A percentile compares a stretch with the other conserved stretches of the same genome.
phyloP scores from a whole-genome alignment of 1,284 basidiomycete species.

The Naganishia liquefaciens region DNA sequence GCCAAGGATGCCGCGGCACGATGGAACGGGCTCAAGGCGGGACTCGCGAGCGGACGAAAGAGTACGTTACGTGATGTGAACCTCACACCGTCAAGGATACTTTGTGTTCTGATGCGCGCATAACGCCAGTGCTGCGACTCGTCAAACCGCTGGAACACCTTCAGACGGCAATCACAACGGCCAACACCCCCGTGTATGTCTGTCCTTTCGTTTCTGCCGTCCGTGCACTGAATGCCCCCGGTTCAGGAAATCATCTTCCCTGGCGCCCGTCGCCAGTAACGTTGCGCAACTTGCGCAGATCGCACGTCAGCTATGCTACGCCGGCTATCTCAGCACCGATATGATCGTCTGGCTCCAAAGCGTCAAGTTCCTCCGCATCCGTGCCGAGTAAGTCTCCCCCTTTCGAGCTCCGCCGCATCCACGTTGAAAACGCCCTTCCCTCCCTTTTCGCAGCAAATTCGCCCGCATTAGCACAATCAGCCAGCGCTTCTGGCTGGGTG shows the following conservation, averaged over 20 bases:
- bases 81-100: too few relatives aligned
- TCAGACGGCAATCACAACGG: slow-evolving; percentile 83
- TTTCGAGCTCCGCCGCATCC: background rate
- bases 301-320: slow-evolving; percentile 84
- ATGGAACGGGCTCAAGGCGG: slow-evolving; percentile 76
- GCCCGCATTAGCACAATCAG: slow-evolving; percentile 70
- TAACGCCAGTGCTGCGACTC: slow-evolving; percentile 74
- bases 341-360: slow-evolving; percentile 78
- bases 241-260: slow-evolving; percentile 21
- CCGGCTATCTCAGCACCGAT: slow-evolving; percentile 83
- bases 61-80: slow-evolving; percentile 58
- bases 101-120: too few relatives aligned
- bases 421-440: background rate
- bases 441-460: slow-evolving; percentile 60
- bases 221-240: too few relatives aligned
- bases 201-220: background rate
- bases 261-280: slow-evolving; percentile 54
- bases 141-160: slow-evolving; percentile 94
- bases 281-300: slow-evolving; percentile 80
- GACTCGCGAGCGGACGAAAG: slow-evolving; percentile 75
- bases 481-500: slow-evolving; percentile 86
- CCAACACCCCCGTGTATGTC: slow-evolving; percentile 56
- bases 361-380: slow-evolving; percentile 68
- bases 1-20: slow-evolving; percentile 66
- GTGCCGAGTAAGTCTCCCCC: slow-evolving; percentile 46